These are phyloP conservation scores for Aspergillus nanangensis DNA, from an alignment of 495 filamentous ascomycete species.

Conservation along the genomic window DNA sequence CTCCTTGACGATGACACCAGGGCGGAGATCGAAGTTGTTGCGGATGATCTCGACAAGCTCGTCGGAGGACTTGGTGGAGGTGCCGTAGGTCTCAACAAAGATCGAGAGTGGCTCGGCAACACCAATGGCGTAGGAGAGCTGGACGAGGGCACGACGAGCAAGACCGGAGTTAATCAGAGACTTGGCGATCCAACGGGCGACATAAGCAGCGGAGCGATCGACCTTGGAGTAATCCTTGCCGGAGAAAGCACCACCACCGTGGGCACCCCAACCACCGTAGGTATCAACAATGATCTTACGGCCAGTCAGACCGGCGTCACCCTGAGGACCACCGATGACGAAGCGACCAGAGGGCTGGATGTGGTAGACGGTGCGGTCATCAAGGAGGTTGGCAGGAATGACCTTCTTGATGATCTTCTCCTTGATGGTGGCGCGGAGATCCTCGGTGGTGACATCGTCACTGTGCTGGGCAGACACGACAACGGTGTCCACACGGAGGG, in stretches of 20 bases:
- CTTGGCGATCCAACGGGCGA: slow-evolving; percentile 98
- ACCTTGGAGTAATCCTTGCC: slow-evolving; percentile 99
- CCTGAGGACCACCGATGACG: slow-evolving; percentile 98
- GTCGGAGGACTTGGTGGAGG: slow-evolving; percentile 77
- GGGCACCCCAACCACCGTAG: slow-evolving; percentile 99
- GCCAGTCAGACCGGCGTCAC: slow-evolving; percentile 97
- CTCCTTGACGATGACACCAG: slow-evolving; percentile 97
- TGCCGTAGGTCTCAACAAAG: slow-evolving; percentile 59
- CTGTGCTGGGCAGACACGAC: slow-evolving; percentile 95
- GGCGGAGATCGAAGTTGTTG: slow-evolving; percentile 93
- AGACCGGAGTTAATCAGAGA: slow-evolving; percentile 87
- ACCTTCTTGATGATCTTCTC: slow-evolving; percentile 95
- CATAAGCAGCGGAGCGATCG: slow-evolving; percentile 95
- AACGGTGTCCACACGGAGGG: slow-evolving; percentile 89
- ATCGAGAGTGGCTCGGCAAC: slow-evolving; percentile 93
- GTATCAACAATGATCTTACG: slow-evolving; percentile 99
- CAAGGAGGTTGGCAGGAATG: slow-evolving; percentile 87
- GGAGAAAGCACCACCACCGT: slow-evolving; percentile 99
- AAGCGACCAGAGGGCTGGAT: slow-evolving; percentile 98
- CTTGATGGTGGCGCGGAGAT: slow-evolving; percentile 89
- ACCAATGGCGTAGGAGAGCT: slow-evolving; percentile 99
- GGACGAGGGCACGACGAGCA: slow-evolving; percentile 85
- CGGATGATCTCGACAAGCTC: slow-evolving; percentile 92
- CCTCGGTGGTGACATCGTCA: slow-evolving; percentile 83
- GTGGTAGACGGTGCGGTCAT: slow-evolving; percentile 91